A percentile compares a stretch with the other conserved stretches of the same genome.
These are phyloP conservation scores for Neurospora terricola DNA, from an alignment of 495 filamentous ascomycete species.

Conservation along the genomic window DNA sequence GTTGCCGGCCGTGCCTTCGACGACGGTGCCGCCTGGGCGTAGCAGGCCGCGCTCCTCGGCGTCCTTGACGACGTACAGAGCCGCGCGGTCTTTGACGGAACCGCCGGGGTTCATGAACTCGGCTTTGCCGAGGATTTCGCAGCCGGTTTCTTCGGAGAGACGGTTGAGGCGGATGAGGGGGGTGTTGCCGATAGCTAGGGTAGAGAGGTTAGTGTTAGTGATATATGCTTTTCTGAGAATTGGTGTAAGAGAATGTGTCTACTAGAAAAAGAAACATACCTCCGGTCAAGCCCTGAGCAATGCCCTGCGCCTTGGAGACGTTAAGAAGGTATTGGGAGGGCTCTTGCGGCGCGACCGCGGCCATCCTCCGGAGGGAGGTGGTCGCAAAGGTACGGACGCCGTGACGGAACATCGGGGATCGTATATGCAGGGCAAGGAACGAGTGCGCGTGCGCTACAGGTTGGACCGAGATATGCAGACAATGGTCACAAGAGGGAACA, in stretches of 20 bases:
- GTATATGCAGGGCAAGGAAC: background rate
- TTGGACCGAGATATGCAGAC: background rate
- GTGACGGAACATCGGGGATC: constrained; percentile 39
- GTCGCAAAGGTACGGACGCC: constrained; percentile 41
- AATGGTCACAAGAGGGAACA: background rate
- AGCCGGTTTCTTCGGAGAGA: constrained; percentile 85
- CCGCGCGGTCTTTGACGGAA: constrained; percentile 92
- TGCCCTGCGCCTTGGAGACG: constrained; percentile 75
- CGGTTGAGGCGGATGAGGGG: constrained; percentile 83
- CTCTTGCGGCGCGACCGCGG: constrained; percentile 13
- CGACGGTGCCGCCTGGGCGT: constrained; percentile 78
- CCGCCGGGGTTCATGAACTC: constrained; percentile 99
- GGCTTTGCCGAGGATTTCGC: constrained; percentile 90
- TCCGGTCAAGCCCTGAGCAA: constrained; percentile 74
- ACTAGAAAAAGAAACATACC: constrained; percentile 41
- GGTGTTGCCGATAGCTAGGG: constrained; percentile 87
- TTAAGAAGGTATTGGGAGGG: constrained; percentile 28
- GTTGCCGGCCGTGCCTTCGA: constrained; percentile 95
- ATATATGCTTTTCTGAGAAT: background rate
- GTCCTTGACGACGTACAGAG: constrained; percentile 86
- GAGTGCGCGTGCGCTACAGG: background rate
- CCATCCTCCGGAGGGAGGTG: constrained; percentile 30
- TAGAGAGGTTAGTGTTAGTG: background rate
- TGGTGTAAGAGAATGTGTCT: background rate
- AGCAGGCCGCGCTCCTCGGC: constrained; percentile 83